Evolutionary conservation across 805 yeast species (phyloP), one percentile per base, ranked within the genome.

Genomic region (Kazachstania psychrophila): DNA sequence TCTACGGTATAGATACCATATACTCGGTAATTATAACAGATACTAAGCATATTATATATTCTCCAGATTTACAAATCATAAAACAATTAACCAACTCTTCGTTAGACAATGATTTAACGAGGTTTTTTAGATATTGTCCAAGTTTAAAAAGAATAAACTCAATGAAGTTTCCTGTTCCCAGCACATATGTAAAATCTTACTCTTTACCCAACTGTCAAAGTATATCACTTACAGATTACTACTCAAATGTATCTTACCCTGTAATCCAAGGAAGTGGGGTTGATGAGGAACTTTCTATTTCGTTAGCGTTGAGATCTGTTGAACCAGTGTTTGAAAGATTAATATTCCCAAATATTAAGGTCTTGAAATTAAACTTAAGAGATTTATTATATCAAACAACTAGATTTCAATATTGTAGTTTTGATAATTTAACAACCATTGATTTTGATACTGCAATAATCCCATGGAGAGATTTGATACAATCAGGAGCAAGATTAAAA

Each of bases 121-220:
- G 42, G 12, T 40, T 48, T 24, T 36, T 39, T 9, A 23, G 39
- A 14, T 15, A 31, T 13, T 48, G 55, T 31, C 51, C 53, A 6
- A 33, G 32, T 2, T 28, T 55, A 8, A 38, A 38, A 10, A 35
- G 14, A 12, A 48, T 55, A 14, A 48, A 40, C 14, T 43, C 46
- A 4, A 41, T 44, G 31, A 50, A 47, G 20, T 49, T 47, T 29
- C 57, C 57, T 4, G 14, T 41, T 1, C 27, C 36, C 13, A 33
- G 30, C 4, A 31, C 12, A 7, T 35, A 39, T 23, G n/a, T 15
- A 12, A 16, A 26, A 3, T 26, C 30, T 2, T 51, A 40, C 27
- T 40, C 12, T 28, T 32, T 55, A 14, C 58, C 60, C 2, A 28
- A 33, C 11, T 52, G 58, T 39, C 45, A 49, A 10, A 26, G 31